A percentile compares a stretch with the other conserved stretches of the same genome.
Evolutionary conservation across 1,139 yeast genomes (phyloP).

Genomic region (Pichia sp.): DNA sequence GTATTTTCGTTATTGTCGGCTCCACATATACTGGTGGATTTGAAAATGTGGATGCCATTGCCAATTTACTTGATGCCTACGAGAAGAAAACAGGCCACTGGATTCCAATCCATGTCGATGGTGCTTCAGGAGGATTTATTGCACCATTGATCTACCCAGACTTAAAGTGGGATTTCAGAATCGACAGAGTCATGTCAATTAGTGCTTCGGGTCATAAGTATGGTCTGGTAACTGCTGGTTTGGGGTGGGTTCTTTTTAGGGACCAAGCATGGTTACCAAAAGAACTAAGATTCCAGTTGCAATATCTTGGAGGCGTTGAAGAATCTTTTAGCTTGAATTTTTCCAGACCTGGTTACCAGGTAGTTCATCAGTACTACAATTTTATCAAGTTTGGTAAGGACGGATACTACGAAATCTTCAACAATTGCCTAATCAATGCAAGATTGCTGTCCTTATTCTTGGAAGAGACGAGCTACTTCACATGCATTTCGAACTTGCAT

Average conservation of each 20-base stretch:
- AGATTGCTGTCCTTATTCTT: conserved; percentile 61
- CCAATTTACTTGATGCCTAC: conserved; percentile 58
- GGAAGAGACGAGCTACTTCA: conserved; percentile 64
- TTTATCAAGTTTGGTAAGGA: conserved; percentile 64
- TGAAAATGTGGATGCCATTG: conserved; percentile 66
- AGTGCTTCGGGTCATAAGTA: conserved; percentile 95
- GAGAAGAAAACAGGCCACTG: conserved; percentile 64
- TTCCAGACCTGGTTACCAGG: conserved; percentile 90
- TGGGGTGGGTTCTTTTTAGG: conserved; percentile 90
- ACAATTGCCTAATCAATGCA: conserved; percentile 62
- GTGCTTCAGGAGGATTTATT: conserved; percentile 86
- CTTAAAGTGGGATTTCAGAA: conserved; percentile 75
- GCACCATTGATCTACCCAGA: conserved; percentile 81
- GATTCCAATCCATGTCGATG: conserved; percentile 87
- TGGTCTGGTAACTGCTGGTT: conserved; percentile 85
- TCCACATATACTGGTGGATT: conserved; percentile 92
- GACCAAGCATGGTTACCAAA: conserved; percentile 61
- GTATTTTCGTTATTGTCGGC: conserved; percentile 82
- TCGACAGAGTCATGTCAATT: conserved; percentile 74
- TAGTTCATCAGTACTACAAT: conserved; percentile 81
- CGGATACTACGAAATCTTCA: conserved; percentile 65
- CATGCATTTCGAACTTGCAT: conserved; percentile 75
- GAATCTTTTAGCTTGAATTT: conserved; percentile 84
- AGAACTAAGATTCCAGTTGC: conserved; percentile 68
- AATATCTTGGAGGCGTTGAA: conserved; percentile 85